These are phyloP conservation scores for Eucalyptus paniculata DNA, from an alignment of 345 rosid species.

Conservation along the genomic window DNA sequence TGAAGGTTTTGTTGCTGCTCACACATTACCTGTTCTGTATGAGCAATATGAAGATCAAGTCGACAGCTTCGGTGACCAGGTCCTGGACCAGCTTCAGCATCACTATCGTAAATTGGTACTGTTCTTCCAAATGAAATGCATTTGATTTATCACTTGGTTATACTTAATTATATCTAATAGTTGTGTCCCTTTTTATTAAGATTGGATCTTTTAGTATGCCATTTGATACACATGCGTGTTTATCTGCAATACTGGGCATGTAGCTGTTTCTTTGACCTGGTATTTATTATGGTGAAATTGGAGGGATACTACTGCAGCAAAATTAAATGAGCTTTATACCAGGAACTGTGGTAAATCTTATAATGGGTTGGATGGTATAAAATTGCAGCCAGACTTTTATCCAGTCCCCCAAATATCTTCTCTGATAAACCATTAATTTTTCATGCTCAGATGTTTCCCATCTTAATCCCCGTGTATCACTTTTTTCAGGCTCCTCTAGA, in stretches of 20 bases:
- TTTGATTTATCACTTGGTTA: no score
- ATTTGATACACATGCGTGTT: not conserved
- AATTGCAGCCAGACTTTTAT: not conserved
- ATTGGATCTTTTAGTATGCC: not conserved
- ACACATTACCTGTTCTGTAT: conserved; percentile 80
- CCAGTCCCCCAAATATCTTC: not conserved
- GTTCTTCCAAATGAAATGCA: conserved; percentile 7
- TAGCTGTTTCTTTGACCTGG: not conserved
- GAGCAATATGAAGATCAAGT: conserved; percentile 80
- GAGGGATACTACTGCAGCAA: not conserved
- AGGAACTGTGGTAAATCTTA: not conserved
- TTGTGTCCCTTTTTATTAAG: not conserved
- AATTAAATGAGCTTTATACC: not conserved
- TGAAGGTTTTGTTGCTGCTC: conserved; percentile 87
- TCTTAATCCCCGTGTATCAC: not conserved
- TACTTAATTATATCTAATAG: no score
- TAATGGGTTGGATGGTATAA: not conserved
- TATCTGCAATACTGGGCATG: not conserved
- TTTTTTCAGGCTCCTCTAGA: conserved; percentile 16
- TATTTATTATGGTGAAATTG: not conserved
- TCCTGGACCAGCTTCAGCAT: conserved; percentile 44
- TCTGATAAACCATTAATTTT: not conserved
- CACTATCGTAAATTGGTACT: conserved; percentile 43
- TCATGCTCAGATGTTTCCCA: not conserved
- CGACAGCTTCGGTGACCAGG: conserved; percentile 35